phyloP scores from a whole-genome alignment of 78 protist genomes.

The Dictyostelium capitatum region DNA sequence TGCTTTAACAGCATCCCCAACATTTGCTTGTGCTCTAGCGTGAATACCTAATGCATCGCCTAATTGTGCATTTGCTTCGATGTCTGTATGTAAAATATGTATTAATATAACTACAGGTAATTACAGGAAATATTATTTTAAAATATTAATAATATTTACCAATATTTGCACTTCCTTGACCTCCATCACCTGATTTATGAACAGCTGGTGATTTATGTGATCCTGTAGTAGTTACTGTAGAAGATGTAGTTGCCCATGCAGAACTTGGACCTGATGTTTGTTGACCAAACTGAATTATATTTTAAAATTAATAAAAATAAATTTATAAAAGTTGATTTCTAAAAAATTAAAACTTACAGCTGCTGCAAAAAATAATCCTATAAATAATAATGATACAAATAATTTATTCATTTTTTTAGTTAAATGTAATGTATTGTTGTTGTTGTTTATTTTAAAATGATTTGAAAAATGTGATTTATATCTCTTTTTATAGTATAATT shows the following conservation, averaged over 20 bases:
- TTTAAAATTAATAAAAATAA: neutral
- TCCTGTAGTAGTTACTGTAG: neutral
- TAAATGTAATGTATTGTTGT: too few species aligned
- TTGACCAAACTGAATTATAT: neutral
- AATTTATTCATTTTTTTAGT: neutral
- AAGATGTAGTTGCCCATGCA: conserved; percentile 3
- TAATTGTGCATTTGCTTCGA: neutral
- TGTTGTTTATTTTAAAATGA: too few species aligned
- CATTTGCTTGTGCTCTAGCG: conserved; percentile 12
- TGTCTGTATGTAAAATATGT: neutral
- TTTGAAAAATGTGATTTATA: too few species aligned
- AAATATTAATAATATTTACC: conserved; percentile 27
- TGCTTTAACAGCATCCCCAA: neutral
- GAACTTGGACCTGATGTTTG: conserved; percentile 20
- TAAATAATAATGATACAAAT: neutral
- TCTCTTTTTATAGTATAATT: too few species aligned
- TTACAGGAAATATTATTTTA: too few species aligned
- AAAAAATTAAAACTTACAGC: neutral
- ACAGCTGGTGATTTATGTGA: conserved; percentile 1
- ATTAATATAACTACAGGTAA: too few species aligned
- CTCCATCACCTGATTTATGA: neutral
- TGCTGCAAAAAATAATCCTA: neutral
- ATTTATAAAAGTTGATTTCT: neutral
- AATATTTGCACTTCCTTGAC: neutral
- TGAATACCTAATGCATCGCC: neutral